phyloP scores from a whole-genome alignment of 177 flowering plant genomes.

The Vitis hybrid region DNA sequence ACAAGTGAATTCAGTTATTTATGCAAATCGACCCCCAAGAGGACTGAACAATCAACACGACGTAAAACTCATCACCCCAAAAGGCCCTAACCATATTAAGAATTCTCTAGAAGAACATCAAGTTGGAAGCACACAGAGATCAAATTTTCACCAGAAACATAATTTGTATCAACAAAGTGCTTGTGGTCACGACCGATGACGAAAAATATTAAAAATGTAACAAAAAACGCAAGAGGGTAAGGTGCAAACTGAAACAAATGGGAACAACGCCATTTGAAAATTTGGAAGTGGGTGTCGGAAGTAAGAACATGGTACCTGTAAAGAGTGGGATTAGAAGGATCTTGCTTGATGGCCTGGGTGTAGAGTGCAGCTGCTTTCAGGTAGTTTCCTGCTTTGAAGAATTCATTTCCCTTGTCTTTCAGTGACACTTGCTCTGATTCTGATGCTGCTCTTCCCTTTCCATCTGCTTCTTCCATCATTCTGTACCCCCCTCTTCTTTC shows the following conservation, averaged over 20 bases:
- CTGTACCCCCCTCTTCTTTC: not conserved
- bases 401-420: conserved; percentile 86
- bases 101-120: too few species aligned
- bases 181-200: too few species aligned
- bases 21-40: too few species aligned
- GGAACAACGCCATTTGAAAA: too few species aligned
- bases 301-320: conserved; percentile 52
- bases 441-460: conserved; percentile 6
- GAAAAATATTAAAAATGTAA: not conserved
- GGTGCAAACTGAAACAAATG: too few species aligned
- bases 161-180: too few species aligned
- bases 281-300: not conserved
- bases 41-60: too few species aligned
- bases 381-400: conserved; percentile 87
- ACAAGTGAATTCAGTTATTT: too few species aligned
- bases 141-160: too few species aligned
- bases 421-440: conserved; percentile 30
- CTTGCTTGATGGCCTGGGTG: conserved; percentile 89
- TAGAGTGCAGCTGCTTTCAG: conserved; percentile 96
- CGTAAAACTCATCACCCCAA: too few species aligned
- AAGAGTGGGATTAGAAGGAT: conserved; percentile 81
- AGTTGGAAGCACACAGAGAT: too few species aligned
- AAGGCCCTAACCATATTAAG: too few species aligned
- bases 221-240: not conserved
- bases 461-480: conserved; percentile 42